Evolutionary conservation across 768 basidiomycete genomes (phyloP).

Genomic region (Boletus bicolor): DNA sequence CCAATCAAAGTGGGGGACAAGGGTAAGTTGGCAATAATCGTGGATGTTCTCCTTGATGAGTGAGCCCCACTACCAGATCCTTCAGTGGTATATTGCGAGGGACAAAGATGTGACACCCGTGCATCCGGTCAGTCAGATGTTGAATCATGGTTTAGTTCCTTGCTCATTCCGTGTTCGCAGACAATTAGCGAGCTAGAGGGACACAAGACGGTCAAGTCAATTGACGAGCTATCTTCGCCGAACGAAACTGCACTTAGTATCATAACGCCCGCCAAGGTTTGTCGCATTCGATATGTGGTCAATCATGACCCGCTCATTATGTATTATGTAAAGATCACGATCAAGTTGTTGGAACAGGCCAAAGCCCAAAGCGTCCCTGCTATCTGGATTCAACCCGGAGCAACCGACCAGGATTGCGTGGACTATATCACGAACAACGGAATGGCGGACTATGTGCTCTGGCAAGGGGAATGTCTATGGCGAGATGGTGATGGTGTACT

Average conservation of each 20-base stretch:
- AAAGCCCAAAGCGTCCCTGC: constrained; percentile 68
- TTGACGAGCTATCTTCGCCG: constrained; percentile 58
- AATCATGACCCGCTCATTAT: not conserved
- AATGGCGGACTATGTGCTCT: constrained; percentile 65
- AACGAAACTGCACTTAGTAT: constrained; percentile 71
- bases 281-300: not conserved
- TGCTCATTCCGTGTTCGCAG: constrained; percentile 34
- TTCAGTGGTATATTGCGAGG: constrained; percentile 72
- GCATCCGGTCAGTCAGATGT: constrained; percentile 54
- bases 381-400: constrained; percentile 90
- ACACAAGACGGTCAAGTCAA: constrained; percentile 48
- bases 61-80: constrained; percentile 44
- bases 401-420: constrained; percentile 63
- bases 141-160: not conserved
- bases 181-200: constrained; percentile 72
- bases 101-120: constrained; percentile 63
- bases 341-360: constrained; percentile 61
- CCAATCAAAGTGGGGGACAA: constrained; percentile 74
- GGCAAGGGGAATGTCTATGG: constrained; percentile 81
- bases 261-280: constrained; percentile 72
- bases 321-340: constrained; percentile 56
- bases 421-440: constrained; percentile 64
- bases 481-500: constrained; percentile 65
- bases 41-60: not conserved
- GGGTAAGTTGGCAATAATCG: constrained; percentile 36